Base-by-base conservation (phyloP, 2,329 filamentous ascomycete genomes). In the Xylaria sp. region DNA sequence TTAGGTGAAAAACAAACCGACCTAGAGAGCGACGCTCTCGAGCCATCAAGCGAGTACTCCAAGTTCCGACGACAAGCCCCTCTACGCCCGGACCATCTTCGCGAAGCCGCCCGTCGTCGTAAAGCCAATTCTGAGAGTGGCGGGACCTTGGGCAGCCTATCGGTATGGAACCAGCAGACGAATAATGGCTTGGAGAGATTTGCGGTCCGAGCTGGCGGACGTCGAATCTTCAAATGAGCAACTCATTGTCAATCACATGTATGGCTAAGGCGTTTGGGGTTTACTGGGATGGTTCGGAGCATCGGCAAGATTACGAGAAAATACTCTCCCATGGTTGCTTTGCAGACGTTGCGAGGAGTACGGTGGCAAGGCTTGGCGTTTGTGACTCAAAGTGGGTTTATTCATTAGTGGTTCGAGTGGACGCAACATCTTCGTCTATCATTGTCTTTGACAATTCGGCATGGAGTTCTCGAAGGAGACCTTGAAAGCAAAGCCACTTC, bases 81-180 rank as follows among this genome's bases (percentile, higher is more conserved):
- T 0, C 70, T 93, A 52, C 82, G 87, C 30, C 88, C 90, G 0
- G 89, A 91, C 62, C 89, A 92, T 72, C 73, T 93, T 51, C 79
- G 88, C 18, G 89, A 92, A 72, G 88, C 90, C 4, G 78, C 88
- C 71, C 79, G 88, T 58, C 79, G 89, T 53, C 89, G 90, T 72
- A 87, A 83, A 70, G 72, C 80, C 50, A 77, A 82, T 23, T 77
- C 82, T 3, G 87, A 88, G 67, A 85, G 86, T 39, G 84, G 85
- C 0, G 84, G 83, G 2, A 79, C 70, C 6, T 65, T 85, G 3
- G 85, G 85, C 2, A 79, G 83, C 65, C 76, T 86, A 63, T 77
- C 81, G 65, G 71, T 85, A 11, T 87, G 83, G 83, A 83, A 87
- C 65, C 75, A 79, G 16, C 85, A 88, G 69, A 81, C 84, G 58